These are phyloP conservation scores for Crithidia thermophila DNA, from an alignment of 208 protist species.

Conservation along the genomic window DNA sequence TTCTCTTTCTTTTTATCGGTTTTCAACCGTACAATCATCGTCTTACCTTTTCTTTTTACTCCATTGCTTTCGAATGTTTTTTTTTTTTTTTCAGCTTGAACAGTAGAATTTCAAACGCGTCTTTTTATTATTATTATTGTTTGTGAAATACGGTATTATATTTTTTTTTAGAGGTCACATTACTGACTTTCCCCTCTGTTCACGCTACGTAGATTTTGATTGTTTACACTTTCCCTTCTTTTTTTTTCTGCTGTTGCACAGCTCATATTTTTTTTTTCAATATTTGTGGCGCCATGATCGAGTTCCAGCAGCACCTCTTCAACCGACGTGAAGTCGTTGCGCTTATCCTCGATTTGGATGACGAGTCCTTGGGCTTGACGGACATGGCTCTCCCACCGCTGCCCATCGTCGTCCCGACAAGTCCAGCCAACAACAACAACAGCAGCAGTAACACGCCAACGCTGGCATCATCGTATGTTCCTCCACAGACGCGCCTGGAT, in stretches of 20 bases:
- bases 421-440: too few relatives aligned
- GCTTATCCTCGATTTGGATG: conserved; percentile 58
- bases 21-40: too few relatives aligned
- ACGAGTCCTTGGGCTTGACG: conserved; percentile 9
- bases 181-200: too few relatives aligned
- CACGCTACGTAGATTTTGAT: too few relatives aligned
- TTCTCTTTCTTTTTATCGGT: too few relatives aligned
- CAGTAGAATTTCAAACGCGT: too few relatives aligned
- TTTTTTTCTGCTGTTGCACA: background rate
- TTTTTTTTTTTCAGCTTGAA: background rate
- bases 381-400: conserved; percentile 43
- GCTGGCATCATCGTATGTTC: conserved; percentile 1
- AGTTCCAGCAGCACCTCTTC: conserved; percentile 28
- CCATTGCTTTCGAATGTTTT: background rate
- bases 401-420: too few relatives aligned
- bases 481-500: conserved; percentile 38
- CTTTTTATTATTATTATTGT: background rate
- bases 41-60: too few relatives aligned
- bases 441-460: background rate
- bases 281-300: background rate
- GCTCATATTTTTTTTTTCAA: background rate
- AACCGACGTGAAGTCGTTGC: conserved; percentile 48
- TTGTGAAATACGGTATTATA: too few relatives aligned
- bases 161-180: too few relatives aligned
- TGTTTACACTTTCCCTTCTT: background rate